Percentiles rank a stretch among this genome's conserved stretches.
Evolutionary conservation across 2,329 filamentous ascomycete genomes (phyloP).

Genomic region (Fusarium mundagurra): DNA sequence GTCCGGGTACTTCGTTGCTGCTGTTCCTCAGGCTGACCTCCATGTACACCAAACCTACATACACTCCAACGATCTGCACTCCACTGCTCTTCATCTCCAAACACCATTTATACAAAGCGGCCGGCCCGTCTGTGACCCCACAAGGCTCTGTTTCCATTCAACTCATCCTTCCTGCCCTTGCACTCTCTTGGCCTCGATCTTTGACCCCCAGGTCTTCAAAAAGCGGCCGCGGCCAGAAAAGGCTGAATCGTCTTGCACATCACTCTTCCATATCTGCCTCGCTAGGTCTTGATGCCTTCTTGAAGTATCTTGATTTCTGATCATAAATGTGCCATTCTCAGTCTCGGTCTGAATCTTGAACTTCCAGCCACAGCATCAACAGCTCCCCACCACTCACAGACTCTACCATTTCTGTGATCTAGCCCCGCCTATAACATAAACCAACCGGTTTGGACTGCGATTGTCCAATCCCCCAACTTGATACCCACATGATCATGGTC

Average conservation of each 20-base stretch:
- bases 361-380: slow-evolving; percentile 29
- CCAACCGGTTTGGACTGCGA: slow-evolving; percentile 33
- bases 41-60: slow-evolving; percentile 21
- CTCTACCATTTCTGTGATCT: slow-evolving; percentile 12
- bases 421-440: slow-evolving; percentile 33
- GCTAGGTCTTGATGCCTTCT: slow-evolving; percentile 26
- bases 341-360: slow-evolving; percentile 34
- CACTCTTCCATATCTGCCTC: slow-evolving; percentile 39
- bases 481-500: slow-evolving; percentile 48
- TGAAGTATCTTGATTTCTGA: slow-evolving; percentile 22
- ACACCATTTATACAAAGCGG: slow-evolving; percentile 44
- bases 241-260: slow-evolving; percentile 39
- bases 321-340: slow-evolving; percentile 41
- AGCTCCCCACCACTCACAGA: slow-evolving; percentile 20
- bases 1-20: slow-evolving; percentile 30
- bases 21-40: slow-evolving; percentile 23
- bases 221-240: slow-evolving; percentile 45
- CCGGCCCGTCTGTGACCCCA: slow-evolving; percentile 38
- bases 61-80: slow-evolving; percentile 41
- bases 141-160: slow-evolving; percentile 42
- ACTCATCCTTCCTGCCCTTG: slow-evolving; percentile 31
- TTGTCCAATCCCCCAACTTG: slow-evolving; percentile 35
- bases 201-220: slow-evolving; percentile 38
- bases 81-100: slow-evolving; percentile 42
- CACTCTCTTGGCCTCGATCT: slow-evolving; percentile 28